Base-by-base conservation (phyloP, 2,329 filamentous ascomycete genomes). In the Albophoma yamanashiensis region DNA sequence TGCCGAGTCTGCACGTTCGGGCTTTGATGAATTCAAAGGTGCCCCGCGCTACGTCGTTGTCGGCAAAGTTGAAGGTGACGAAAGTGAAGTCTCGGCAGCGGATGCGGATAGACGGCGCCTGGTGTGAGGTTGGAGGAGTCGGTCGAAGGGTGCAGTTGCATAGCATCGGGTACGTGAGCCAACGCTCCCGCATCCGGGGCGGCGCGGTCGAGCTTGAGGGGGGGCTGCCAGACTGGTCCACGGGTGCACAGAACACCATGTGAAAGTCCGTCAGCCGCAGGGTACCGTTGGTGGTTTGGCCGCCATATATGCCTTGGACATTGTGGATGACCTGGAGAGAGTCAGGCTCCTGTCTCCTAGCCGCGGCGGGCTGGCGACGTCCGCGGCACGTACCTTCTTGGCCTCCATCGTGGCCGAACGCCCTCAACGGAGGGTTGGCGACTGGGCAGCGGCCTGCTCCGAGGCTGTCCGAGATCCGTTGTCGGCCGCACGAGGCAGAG, bases 151-250 rank as follows among this genome's bases (percentile, higher is more conserved):
- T 85, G 75, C 92, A 96, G 68, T 87, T 84, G 47, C 84, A 84
- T 68, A 99, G 91, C 75, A 97, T 92, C 31, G 93, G 92, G 74
- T 92, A 99, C 20, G 94, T 92, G 59, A 97, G 91, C 90, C 93
- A 99, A 70, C 89, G 84, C 74, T 96, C 90, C 70, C 86, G 75
- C 57, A 68, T 67, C 62, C 70, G 75, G 5, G 72, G 70, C 15
- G 71, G 69, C 17, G 65, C 38, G 22, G 63, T 60, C n/a, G 64
- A 57, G 14, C 69, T 64, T 15, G 62, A 57, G 15, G 66, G 39
- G 20, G 69, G 59, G 58, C 56, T 62, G 43, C 56, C 61, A 60
- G 66, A 67, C 64, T 69, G 71, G 55, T 70, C 74, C 56, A 68
- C 70, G 50, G 75, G 78, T 50, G 73, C 78, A 64, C 73, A 78